Base-by-base conservation (phyloP, 208 protist species). In the Strigomonas galati region DNA sequence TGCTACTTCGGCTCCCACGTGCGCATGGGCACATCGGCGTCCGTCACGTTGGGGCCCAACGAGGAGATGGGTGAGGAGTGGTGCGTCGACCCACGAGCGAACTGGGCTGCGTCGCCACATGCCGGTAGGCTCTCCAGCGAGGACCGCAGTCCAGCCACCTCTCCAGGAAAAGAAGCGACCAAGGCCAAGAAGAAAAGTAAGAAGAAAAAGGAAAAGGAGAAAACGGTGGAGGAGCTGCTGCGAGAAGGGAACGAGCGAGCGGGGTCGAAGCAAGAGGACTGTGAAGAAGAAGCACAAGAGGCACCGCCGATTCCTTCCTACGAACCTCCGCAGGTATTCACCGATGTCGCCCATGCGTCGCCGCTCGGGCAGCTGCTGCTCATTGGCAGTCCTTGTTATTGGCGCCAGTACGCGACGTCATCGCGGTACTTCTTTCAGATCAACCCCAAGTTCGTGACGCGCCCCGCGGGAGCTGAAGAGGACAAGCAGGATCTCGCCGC, bases 1-100 rank as follows among this genome's bases (percentile, higher is more conserved):
- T 71, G 63, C 60, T 72, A 69, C 66, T 40, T 79, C 28, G 65
- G 63, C 63, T 70, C 62, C 40, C 74, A 79, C 69, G 12, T 44
- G 27, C n/a, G 58, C 60, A 23, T 74, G 31, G 67, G 62, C 43
- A 17, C 31, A 60, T 35, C 17, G 37, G 49, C 62, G 40, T 43
- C 53, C 61, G 62, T 30, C 31, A n/a, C 15, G 43, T 64, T 37
- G 59, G 67, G 52, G 28, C 57, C 40, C n/a, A 64, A 35, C 23
- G 40, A 7, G 4, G 54, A 9, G 6, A 5, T 17, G n/a, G 58
- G 43, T 3, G 58, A 63, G 40, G 19, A 53, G 58, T 63, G 58
- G 58, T 31, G 31, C 26, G 21, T 51, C 15, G 48, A 63, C 37
- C 58, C 58, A 2, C 37, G 31, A 6, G 52, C 64, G n/a, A 52